Base-by-base conservation (phyloP, 768 basidiomycete genomes). In the Suillus clintonianus region DNA sequence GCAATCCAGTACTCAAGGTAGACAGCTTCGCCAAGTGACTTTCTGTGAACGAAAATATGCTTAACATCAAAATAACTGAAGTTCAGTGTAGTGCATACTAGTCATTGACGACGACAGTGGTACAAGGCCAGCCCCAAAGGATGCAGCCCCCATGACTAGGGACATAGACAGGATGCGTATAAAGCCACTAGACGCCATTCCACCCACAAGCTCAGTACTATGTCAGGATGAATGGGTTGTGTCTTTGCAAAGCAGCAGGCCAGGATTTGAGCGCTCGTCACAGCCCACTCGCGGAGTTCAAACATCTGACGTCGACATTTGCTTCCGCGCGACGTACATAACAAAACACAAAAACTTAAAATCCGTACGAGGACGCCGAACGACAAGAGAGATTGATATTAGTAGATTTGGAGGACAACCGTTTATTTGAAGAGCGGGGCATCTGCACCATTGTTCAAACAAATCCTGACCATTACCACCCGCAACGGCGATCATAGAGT, bases 71-170 rank as follows among this genome's bases (percentile, higher is more conserved):
- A 57, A 11, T 19, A 22, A 42, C 24, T 22, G 15, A 50, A 58
- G 32, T 5, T 4, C 15, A 51, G 34, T 42, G 59, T 58, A 62
- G 64, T 58, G 67, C 62, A 62, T 37, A 91, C 89, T 87, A 48
- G 90, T 89, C 68, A 91, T 86, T 30, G 85, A 77, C 68, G 94
- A 84, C 47, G 85, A 88, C 41, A 97, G 75, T 0, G 96, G 96
- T 41, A 91, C 72, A 67, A 90, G 86, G 41, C 94, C 95, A 30
- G 85, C 81, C 24, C 79, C 82, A 68, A 94, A 92, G 1, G 89
- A 88, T 11, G 82, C 79, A 24, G 78, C 79, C 48, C 87, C 91
- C 47, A 94, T 79, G 5, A 87, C 71, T 48, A 80, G 76, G 30
- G 89, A 82, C 88, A 93, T 89, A 14, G 56, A 65, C 15, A 67